Evolutionary conservation across 1,284 basidiomycete species (phyloP).

Genomic region (Entoloma clypeatum): DNA sequence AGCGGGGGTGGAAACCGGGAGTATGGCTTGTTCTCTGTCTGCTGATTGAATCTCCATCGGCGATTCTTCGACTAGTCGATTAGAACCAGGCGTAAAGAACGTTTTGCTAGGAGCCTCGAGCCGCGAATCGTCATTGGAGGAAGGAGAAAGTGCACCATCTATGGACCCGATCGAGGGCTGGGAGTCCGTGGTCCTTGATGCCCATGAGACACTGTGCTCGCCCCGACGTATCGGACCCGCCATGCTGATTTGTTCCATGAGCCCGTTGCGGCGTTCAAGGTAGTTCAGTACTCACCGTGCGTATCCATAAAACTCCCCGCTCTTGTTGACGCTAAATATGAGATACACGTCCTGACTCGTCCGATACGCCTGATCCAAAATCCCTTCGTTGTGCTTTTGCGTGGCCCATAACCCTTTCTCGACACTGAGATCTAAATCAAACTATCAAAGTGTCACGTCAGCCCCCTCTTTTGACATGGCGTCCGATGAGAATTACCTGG

Average conservation of each 20-base stretch:
- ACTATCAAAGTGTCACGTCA: slow-evolving; percentile 42
- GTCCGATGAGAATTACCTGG: slow-evolving; percentile 42
- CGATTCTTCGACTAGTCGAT: slow-evolving; percentile 40
- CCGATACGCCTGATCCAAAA: slow-evolving; percentile 87
- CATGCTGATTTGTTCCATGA: slow-evolving; percentile 48
- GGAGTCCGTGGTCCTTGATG: slow-evolving; percentile 40
- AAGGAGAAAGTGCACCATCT: too few species aligned
- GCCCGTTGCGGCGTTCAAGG: not conserved
- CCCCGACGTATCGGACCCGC: slow-evolving; percentile 51
- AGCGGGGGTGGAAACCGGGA: not conserved
- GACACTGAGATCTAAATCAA: slow-evolving; percentile 84
- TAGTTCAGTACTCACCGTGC: slow-evolving; percentile 51
- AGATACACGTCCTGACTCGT: slow-evolving; percentile 85
- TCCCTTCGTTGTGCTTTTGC: slow-evolving; percentile 88
- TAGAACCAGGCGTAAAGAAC: slow-evolving; percentile 41
- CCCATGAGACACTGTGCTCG: slow-evolving; percentile 57
- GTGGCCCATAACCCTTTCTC: slow-evolving; percentile 86
- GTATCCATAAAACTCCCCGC: slow-evolving; percentile 87
- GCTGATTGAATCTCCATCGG: slow-evolving; percentile 32
- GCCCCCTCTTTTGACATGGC: too few species aligned
- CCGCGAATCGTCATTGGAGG: too few species aligned
- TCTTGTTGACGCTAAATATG: slow-evolving; percentile 91
- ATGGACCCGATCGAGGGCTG: slow-evolving; percentile 31
- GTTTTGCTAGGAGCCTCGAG: not conserved
- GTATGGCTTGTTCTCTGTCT: not conserved